Conservation (phyloP, 2,329 filamentous ascomycete species). For the Byssochlamys sp. region DNA sequence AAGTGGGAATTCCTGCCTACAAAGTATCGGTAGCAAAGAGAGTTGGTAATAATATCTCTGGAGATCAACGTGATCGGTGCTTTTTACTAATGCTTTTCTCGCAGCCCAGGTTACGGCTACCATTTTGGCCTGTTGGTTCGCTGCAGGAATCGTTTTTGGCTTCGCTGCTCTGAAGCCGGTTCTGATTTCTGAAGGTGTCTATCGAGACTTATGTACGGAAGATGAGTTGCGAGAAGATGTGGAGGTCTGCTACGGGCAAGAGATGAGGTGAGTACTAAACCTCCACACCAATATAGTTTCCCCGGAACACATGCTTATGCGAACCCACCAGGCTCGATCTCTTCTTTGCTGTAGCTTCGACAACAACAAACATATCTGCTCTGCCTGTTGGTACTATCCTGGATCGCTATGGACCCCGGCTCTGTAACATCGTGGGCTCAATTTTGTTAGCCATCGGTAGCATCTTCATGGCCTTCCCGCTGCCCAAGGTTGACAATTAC, state of each 20-base stretch:
- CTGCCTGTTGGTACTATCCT: slow-evolving; percentile 76
- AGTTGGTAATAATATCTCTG: slow-evolving; percentile 15
- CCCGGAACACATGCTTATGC: slow-evolving; percentile 2
- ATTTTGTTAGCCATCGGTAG: slow-evolving; percentile 59
- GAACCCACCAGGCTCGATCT: slow-evolving; percentile 54
- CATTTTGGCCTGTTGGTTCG: slow-evolving; percentile 63
- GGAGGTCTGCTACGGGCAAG: slow-evolving; percentile 48
- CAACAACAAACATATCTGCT: slow-evolving; percentile 76
- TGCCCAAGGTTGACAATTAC: slow-evolving; percentile 60
- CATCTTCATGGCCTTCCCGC: slow-evolving; percentile 54
- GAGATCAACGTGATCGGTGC: background rate
- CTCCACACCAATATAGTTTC: background rate
- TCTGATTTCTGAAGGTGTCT: slow-evolving; percentile 63
- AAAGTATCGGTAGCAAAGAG: slow-evolving; percentile 35
- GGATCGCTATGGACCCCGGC: slow-evolving; percentile 69
- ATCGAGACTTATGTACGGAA: slow-evolving; percentile 53
- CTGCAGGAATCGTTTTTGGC: slow-evolving; percentile 72
- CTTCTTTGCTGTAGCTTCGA: slow-evolving; percentile 85
- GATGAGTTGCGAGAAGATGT: slow-evolving; percentile 40
- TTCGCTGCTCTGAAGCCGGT: slow-evolving; percentile 78
- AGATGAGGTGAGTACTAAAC: slow-evolving; percentile 33
- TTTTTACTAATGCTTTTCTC: background rate
- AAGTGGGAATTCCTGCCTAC: slow-evolving; percentile 40
- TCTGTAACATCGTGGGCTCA: slow-evolving; percentile 62
- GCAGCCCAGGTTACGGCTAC: slow-evolving; percentile 53